phyloP scores from a whole-genome alignment of 163 green algal species.

The Prototheca cutis region DNA sequence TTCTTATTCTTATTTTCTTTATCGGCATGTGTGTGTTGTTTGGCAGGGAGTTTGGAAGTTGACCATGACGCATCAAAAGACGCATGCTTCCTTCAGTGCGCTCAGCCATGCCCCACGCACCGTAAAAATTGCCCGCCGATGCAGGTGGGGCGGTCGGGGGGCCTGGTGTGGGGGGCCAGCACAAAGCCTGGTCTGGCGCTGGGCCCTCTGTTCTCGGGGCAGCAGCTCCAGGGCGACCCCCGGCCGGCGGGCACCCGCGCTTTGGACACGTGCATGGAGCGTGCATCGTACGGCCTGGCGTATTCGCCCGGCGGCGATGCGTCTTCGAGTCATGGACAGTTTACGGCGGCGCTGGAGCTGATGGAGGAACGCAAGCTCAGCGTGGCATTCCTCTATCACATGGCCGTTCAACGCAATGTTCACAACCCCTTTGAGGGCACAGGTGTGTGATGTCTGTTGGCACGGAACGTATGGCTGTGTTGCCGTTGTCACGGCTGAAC shows the following conservation, averaged over 20 bases:
- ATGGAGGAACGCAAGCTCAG: conserved; percentile 20
- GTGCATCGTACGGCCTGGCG: conserved; percentile 21
- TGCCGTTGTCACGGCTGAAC: too few relatives aligned
- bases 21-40: neutral
- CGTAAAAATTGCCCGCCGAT: neutral
- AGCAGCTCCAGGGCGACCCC: neutral
- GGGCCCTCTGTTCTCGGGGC: neutral
- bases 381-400: conserved; percentile 57
- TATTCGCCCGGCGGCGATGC: conserved; percentile 21
- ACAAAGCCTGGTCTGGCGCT: conserved; percentile 3
- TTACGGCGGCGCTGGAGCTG: conserved; percentile 9
- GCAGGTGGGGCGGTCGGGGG: conserved; percentile 20
- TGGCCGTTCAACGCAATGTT: conserved; percentile 48
- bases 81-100: too few relatives aligned
- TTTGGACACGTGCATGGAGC: neutral
- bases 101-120: too few relatives aligned
- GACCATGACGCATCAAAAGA: too few relatives aligned
- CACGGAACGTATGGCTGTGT: neutral
- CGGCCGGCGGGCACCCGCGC: neutral
- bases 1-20: too few relatives aligned
- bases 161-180: conserved; percentile 20
- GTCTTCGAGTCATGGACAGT: neutral
- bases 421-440: conserved; percentile 63
- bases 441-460: too few relatives aligned
- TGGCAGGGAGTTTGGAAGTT: too few relatives aligned